phyloP scores from a whole-genome alignment of 1,139 yeast species.

The Geotrichum histeridarum region DNA sequence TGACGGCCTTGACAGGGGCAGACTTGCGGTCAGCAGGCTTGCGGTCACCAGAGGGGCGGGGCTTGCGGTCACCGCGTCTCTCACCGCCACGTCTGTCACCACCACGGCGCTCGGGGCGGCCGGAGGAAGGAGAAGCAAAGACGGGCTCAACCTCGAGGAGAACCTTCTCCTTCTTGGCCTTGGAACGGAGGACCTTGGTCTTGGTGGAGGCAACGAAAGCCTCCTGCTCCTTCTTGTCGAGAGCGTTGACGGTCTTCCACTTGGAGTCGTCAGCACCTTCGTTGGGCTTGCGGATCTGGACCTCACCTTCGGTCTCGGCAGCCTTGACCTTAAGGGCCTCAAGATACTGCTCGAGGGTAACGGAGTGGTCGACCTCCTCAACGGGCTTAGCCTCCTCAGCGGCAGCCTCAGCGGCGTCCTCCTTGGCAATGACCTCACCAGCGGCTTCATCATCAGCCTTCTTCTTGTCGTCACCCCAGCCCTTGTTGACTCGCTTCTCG shows the following conservation, averaged over 20 bases:
- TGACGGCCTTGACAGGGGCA: slow-evolving; percentile 26
- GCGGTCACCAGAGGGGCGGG: slow-evolving; percentile 24
- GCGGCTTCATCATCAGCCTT: slow-evolving; percentile 58
- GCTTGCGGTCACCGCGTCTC: slow-evolving; percentile 26
- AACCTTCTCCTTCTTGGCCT: slow-evolving; percentile 64
- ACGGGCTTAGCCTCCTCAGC: slow-evolving; percentile 37
- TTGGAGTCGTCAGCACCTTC: slow-evolving; percentile 53
- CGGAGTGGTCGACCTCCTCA: slow-evolving; percentile 36
- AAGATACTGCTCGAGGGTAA: slow-evolving; percentile 70
- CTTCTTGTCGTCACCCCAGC: slow-evolving; percentile 72
- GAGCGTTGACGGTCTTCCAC: slow-evolving; percentile 40
- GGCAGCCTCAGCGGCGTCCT: slow-evolving; percentile 39
- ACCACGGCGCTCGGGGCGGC: slow-evolving; percentile 28
- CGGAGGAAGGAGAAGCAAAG: slow-evolving; percentile 33
- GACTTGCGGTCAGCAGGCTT: slow-evolving; percentile 20
- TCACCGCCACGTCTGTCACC: slow-evolving; percentile 29
- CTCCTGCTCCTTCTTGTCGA: slow-evolving; percentile 41
- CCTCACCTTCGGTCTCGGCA: slow-evolving; percentile 36
- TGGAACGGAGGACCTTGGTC: slow-evolving; percentile 42
- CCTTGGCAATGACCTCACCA: slow-evolving; percentile 57
- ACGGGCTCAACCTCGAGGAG: slow-evolving; percentile 57
- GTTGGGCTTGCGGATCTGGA: slow-evolving; percentile 51
- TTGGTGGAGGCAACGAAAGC: slow-evolving; percentile 50
- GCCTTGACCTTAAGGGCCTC: slow-evolving; percentile 51
- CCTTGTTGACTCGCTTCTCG: slow-evolving; percentile 74